A percentile compares a stretch with the other conserved stretches of the same genome.
These are phyloP conservation scores for Rhodotorula kratochvilovae DNA, from an alignment of 768 basidiomycete genomes.

Conservation along the genomic window DNA sequence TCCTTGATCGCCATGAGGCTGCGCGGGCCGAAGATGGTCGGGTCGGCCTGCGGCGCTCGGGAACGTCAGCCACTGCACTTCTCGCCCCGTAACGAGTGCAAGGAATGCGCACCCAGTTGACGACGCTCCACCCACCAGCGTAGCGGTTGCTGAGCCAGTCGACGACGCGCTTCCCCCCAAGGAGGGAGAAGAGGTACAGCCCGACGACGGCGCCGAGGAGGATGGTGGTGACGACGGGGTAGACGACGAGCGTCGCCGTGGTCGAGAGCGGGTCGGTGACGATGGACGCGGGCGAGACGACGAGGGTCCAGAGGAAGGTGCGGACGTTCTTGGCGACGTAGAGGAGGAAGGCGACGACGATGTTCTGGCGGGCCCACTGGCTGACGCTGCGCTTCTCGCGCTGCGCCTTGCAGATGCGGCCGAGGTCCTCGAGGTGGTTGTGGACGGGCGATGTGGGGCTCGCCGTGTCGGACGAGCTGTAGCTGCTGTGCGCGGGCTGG, in stretches of 20 bases:
- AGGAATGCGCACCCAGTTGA: conserved; percentile 32
- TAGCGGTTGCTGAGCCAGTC: neutral
- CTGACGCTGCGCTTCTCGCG: neutral
- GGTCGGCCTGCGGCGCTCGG: conserved; percentile 3
- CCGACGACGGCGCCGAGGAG: neutral
- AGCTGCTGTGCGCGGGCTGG: too few species aligned
- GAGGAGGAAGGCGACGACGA: neutral
- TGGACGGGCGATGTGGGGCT: too few species aligned
- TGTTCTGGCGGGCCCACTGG: neutral
- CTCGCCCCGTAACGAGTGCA: too few species aligned
- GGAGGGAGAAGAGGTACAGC: conserved; percentile 9
- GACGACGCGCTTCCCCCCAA: neutral
- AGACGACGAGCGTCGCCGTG: neutral
- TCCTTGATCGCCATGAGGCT: neutral
- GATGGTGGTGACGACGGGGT: conserved; percentile 1
- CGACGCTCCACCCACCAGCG: conserved; percentile 9
- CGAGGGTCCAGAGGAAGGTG: conserved; percentile 1
- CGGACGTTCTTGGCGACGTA: neutral
- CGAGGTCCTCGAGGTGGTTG: neutral
- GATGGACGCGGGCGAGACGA: conserved; percentile 23
- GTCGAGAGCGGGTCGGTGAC: conserved; percentile 26
- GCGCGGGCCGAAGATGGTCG: conserved; percentile 6
- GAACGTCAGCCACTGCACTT: neutral
- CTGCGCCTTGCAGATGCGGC: neutral
- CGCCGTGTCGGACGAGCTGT: too few species aligned